These are phyloP conservation scores for Ophiognomonia clavigignenti-juglandacearum DNA, from an alignment of 2,329 filamentous ascomycete genomes.

Conservation along the genomic window DNA sequence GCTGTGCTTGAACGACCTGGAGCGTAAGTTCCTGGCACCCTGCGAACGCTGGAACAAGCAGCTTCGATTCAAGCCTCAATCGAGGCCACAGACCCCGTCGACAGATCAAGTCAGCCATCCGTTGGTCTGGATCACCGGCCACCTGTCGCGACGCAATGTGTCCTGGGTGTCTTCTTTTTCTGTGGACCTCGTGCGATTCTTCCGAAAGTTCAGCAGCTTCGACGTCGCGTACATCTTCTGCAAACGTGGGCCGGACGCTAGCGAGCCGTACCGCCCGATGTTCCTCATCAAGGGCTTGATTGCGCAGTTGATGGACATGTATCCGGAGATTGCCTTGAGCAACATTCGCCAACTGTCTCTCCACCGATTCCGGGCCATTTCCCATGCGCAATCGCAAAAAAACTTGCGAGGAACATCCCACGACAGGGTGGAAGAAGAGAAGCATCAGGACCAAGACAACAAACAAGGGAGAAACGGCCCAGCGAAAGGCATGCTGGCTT, in stretches of 20 bases:
- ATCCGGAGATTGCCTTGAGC: background rate
- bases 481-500: background rate
- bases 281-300: background rate
- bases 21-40: background rate
- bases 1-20: background rate
- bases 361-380: background rate
- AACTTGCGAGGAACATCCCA: too few species aligned
- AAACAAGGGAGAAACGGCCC: background rate
- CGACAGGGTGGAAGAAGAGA: too few species aligned
- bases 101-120: background rate
- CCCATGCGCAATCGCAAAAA: too few species aligned
- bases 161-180: background rate
- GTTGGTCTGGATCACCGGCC: background rate
- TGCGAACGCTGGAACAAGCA: background rate
- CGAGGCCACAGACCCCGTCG: too few species aligned
- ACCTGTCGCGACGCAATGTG: background rate
- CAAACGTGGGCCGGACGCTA: background rate
- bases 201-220: background rate
- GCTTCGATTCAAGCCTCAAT: background rate
- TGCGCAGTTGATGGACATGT: background rate
- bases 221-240: conserved; percentile 1
- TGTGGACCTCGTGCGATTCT: background rate
- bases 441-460: background rate
- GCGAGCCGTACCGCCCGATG: background rate
- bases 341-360: background rate